phyloP scores from a whole-genome alignment of 805 yeast species.

The Ogataea chonburiensis region DNA sequence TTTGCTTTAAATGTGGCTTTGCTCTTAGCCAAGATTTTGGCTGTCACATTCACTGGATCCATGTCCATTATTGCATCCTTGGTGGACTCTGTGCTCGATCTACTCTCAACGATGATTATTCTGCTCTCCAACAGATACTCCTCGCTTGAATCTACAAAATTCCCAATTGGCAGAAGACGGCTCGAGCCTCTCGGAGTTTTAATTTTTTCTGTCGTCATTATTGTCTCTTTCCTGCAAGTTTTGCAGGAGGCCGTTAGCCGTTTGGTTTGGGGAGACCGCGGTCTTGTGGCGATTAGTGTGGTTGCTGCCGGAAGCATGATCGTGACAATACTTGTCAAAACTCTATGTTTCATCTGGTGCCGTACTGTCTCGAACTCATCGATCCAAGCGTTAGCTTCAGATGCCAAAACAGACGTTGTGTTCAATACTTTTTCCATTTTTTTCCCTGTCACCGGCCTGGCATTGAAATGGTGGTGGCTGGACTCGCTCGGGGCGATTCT shows the following conservation, averaged over 20 bases:
- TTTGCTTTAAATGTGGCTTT: slow-evolving; percentile 58
- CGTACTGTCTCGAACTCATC: slow-evolving; percentile 58
- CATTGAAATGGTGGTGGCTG: slow-evolving; percentile 60
- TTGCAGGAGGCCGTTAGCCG: slow-evolving; percentile 59
- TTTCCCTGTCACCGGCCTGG: slow-evolving; percentile 63
- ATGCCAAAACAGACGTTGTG: slow-evolving; percentile 74
- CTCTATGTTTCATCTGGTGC: slow-evolving; percentile 66
- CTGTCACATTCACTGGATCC: slow-evolving; percentile 63
- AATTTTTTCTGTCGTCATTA: slow-evolving; percentile 68
- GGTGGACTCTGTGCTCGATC: slow-evolving; percentile 73
- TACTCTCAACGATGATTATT: slow-evolving; percentile 71
- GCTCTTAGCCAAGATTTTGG: slow-evolving; percentile 57
- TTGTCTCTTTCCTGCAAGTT: slow-evolving; percentile 70
- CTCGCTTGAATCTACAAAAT: slow-evolving; percentile 35
- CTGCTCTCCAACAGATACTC: slow-evolving; percentile 57
- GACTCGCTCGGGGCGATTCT: slow-evolving; percentile 73
- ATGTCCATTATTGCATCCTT: slow-evolving; percentile 76
- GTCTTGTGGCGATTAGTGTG: slow-evolving; percentile 45
- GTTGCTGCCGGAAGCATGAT: slow-evolving; percentile 61
- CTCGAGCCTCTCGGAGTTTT: slow-evolving; percentile 78
- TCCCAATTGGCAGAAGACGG: slow-evolving; percentile 71
- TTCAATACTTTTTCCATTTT: slow-evolving; percentile 70
- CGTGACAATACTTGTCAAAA: slow-evolving; percentile 57
- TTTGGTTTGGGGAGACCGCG: slow-evolving; percentile 39
- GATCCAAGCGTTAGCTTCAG: slow-evolving; percentile 78